phyloP scores from a whole-genome alignment of 192 early-diverging fungal species.

The Glomus cerebriforme region DNA sequence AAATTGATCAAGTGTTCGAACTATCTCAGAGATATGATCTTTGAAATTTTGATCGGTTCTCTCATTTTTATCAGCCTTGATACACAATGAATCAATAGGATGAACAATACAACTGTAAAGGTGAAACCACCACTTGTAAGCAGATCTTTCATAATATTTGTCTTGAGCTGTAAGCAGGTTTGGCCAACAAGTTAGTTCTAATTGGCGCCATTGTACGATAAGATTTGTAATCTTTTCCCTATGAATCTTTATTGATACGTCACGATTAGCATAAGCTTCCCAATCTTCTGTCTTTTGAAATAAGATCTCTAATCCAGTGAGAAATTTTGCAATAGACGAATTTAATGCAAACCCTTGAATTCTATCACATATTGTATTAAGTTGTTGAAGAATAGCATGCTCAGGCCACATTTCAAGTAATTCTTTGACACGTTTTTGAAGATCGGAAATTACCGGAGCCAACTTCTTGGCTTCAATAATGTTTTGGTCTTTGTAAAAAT shows the following conservation, averaged over 20 bases:
- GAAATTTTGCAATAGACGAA: conserved; percentile 86
- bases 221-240: conserved; percentile 68
- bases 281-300: conserved; percentile 91
- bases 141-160: conserved; percentile 60
- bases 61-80: conserved; percentile 29
- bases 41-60: background rate
- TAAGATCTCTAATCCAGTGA: conserved; percentile 88
- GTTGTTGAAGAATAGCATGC: conserved; percentile 80
- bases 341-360: conserved; percentile 68
- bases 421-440: conserved; percentile 60
- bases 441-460: conserved; percentile 57
- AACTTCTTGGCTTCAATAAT: conserved; percentile 72
- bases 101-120: conserved; percentile 63
- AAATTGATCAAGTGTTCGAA: conserved; percentile 81
- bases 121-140: conserved; percentile 89
- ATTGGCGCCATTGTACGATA: conserved; percentile 90
- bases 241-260: conserved; percentile 72
- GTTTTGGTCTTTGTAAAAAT: conserved; percentile 90
- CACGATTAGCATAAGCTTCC: conserved; percentile 83
- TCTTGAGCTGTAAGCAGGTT: conserved; percentile 85
- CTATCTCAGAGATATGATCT: conserved; percentile 48
- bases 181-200: conserved; percentile 90
- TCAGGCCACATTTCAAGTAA: conserved; percentile 87
- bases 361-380: conserved; percentile 63
- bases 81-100: conserved; percentile 38